phyloP scores from a whole-genome alignment of 2,329 filamentous ascomycete species.

The Diaporthe citri region DNA sequence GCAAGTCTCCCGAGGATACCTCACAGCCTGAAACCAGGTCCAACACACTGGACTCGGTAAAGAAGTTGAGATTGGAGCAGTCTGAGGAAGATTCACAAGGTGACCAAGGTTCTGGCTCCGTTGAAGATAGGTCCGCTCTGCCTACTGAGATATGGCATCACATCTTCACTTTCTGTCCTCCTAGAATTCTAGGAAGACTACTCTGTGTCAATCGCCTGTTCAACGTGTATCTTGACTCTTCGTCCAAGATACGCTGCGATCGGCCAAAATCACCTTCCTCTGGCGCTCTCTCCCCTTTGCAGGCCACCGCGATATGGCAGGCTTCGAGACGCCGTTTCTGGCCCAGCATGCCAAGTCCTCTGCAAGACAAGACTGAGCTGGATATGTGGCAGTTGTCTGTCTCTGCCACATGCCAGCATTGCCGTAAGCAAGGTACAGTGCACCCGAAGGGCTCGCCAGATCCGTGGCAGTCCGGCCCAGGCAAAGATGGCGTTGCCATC shows the following conservation, averaged over 20 bases:
- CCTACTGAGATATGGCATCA: constrained; percentile 77
- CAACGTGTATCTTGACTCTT: constrained; percentile 68
- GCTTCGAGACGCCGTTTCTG: constrained; percentile 74
- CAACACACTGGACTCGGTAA: constrained; percentile 37
- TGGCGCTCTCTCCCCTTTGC: constrained; percentile 52
- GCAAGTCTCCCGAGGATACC: constrained; percentile 43
- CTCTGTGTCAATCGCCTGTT: constrained; percentile 77
- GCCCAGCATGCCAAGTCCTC: constrained; percentile 76
- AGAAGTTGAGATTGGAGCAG: constrained; percentile 48
- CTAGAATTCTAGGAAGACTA: constrained; percentile 73
- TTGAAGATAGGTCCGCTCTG: constrained; percentile 52
- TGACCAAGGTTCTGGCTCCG: constrained; percentile 26
- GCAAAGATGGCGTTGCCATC: constrained; percentile 68
- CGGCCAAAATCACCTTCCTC: constrained; percentile 50
- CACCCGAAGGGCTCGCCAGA: constrained; percentile 48
- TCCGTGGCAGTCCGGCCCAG: constrained; percentile 72
- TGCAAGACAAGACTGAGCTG: constrained; percentile 74
- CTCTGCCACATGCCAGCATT: constrained; percentile 76
- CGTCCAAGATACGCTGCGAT: constrained; percentile 49
- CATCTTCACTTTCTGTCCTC: constrained; percentile 76
- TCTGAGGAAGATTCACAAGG: constrained; percentile 30
- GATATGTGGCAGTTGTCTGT: constrained; percentile 82
- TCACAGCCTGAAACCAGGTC: constrained; percentile 24
- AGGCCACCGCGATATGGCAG: constrained; percentile 78
- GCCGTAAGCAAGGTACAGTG: constrained; percentile 58